Percentiles rank a stretch among this genome's conserved stretches.
These are phyloP conservation scores for Coleophoma cylindrospora DNA, from an alignment of 2,329 filamentous ascomycete genomes.

Conservation along the genomic window DNA sequence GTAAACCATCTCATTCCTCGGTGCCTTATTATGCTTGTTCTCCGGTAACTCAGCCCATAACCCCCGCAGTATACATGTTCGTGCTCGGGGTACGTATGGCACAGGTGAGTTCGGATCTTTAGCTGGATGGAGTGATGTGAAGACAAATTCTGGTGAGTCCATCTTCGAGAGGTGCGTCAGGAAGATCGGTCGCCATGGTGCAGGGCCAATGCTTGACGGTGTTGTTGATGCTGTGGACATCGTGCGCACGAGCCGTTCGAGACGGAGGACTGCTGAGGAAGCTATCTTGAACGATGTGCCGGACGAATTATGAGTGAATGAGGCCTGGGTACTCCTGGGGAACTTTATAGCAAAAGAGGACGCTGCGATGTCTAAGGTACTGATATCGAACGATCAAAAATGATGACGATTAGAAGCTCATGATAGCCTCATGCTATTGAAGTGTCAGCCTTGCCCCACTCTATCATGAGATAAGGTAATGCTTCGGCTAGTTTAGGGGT, in stretches of 20 bases:
- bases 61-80: constrained; percentile 81
- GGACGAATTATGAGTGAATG: too few species aligned
- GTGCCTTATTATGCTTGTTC: constrained; percentile 68
- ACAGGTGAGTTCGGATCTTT: constrained; percentile 29
- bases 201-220: constrained; percentile 15
- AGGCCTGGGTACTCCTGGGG: too few species aligned
- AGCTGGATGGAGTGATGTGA: constrained; percentile 37
- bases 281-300: constrained; percentile 12
- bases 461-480: too few species aligned
- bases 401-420: too few species aligned
- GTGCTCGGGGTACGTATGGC: constrained; percentile 47
- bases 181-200: constrained; percentile 29
- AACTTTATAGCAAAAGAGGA: too few species aligned
- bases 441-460: too few species aligned
- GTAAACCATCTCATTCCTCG: constrained; percentile 64
- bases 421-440: too few species aligned
- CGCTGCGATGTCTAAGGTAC: too few species aligned
- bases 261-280: constrained; percentile 19
- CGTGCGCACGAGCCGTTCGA: constrained; percentile 20
- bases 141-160: constrained; percentile 32
- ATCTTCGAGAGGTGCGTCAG: constrained; percentile 27
- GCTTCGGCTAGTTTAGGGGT: too few species aligned
- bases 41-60: constrained; percentile 71
- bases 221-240: constrained; percentile 23
- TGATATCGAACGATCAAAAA: too few species aligned